Evolutionary conservation across 2,329 filamentous ascomycete species (phyloP), one percentile per base, ranked within the genome.

Genomic region (Penicillium vulpinum): DNA sequence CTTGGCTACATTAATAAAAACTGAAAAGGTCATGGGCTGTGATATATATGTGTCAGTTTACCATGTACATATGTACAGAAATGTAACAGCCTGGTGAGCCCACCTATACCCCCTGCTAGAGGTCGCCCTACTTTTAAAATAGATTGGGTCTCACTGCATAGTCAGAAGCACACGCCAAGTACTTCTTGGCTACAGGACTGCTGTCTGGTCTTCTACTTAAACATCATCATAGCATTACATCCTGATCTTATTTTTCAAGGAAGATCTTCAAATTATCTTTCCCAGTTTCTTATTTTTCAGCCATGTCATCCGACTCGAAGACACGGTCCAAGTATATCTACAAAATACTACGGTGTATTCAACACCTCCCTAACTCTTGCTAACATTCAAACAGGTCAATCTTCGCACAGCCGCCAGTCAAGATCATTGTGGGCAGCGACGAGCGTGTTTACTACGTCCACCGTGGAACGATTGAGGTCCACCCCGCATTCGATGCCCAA

Each of bases 101-200:
- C 22, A 36, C 18, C 15, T 38, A 41, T 22, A 38, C 4, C n/a
- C 7, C 21, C 11, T 29, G 35, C 44, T 29, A 46, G 31, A 47
- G 26, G 31, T 31, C 36, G 51, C 51, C 51, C 35, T 48, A 18
- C n/a, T 33, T 31, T 40, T 35, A 26, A 39, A 47, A 39, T 47
- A 29, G 51, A 18, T 54, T 54, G 44, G 51, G 51, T 41, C 33
- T 49, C 43, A 49, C n/a, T 54, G 51, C 51, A 54, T 48, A 13
- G 26, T 28, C 51, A 48, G 49, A 35, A 54, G 51, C 35, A 54
- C 43, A 21, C 26, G 35, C 28, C 31, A 18, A 36, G 45, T 29
- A 49, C 33, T 38, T 44, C 22, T 45, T 41, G 35, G 51, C 51
- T 26, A 53, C 26, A 29, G n/a, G 24, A 36, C 24, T 21, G 24